A percentile compares a stretch with the other conserved stretches of the same genome.
Evolutionary conservation across 164 flowering plant species (phyloP).

Genomic region (Umbilicus rupestris): DNA sequence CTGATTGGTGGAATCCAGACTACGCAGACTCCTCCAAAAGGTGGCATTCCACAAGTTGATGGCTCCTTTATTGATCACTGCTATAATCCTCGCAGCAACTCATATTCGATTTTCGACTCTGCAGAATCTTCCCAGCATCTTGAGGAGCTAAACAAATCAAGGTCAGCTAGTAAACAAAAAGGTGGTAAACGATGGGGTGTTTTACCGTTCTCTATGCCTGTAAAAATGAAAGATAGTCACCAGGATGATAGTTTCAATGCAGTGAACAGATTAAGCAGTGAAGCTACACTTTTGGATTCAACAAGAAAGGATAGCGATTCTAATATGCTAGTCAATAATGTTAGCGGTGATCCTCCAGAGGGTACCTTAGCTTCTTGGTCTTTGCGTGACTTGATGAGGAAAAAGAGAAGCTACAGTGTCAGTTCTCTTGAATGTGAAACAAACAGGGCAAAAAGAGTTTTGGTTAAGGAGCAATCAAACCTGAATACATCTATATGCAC

Average conservation of each 20-base stretch:
- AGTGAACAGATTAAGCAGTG: slow-evolving; percentile 11
- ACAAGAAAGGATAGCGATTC: slow-evolving; percentile 14
- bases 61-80: slow-evolving; percentile 41
- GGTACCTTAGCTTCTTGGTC: slow-evolving; percentile 33
- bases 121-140: slow-evolving; percentile 15
- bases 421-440: slow-evolving; percentile 32
- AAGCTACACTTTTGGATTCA: slow-evolving; percentile 17
- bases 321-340: slow-evolving; percentile 11
- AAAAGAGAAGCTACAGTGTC: slow-evolving; percentile 38
- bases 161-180: slow-evolving; percentile 15
- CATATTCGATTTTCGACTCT: neutral
- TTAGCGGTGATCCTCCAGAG: slow-evolving; percentile 17
- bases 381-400: slow-evolving; percentile 84
- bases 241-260: slow-evolving; percentile 13
- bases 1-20: neutral
- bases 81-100: slow-evolving; percentile 9
- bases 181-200: slow-evolving; percentile 41
- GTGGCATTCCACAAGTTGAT: slow-evolving; percentile 53
- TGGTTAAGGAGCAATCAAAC: slow-evolving; percentile 10
- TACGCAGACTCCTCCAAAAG: slow-evolving; percentile 10
- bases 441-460: slow-evolving; percentile 14
- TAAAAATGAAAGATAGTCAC: slow-evolving; percentile 18
- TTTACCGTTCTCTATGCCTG: slow-evolving; percentile 34
- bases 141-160: slow-evolving; percentile 12
- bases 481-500: slow-evolving; percentile 11